Base-by-base conservation (phyloP, 805 yeast genomes). In the Kodamaea restingae region DNA sequence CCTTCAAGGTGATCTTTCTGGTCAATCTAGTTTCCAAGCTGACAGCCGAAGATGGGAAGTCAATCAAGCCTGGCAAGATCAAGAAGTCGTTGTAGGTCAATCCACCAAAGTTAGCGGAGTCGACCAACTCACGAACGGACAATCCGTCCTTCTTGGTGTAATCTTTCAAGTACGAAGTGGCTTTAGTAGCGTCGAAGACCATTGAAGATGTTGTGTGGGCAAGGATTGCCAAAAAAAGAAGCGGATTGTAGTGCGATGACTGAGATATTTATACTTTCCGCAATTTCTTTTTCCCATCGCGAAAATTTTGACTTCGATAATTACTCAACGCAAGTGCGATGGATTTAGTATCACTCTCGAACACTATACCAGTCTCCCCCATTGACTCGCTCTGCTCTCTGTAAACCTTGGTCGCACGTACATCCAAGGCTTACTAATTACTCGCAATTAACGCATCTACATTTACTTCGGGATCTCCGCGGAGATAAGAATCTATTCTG, bases 1-100 rank as follows among this genome's bases (percentile, higher is more conserved):
- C 73, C 73, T 84, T 88, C 67, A 93, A 75, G 40, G 93, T 67
- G 73, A 93, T 93, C 59, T 83, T 84, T 73, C 84, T 90, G 60
- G 98, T 91, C 66, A 93, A 74, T 65, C 78, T 84, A 48, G 96
- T 76, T 53, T 90, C 96, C 61, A 91, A 74, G 36, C 71, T 67
- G 45, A 93, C 97, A 15, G 53, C 69, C 38, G 82, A 73, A 21
- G 97, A 78, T 46, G 96, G 86, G 73, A 90, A 90, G 55, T 80
- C 75, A 58, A 91, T 86, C 72, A 88, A 87, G 48, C 98, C 97
- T 50, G 98, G 98, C 56, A 93, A 78, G 54, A 93, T 77, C 65
- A 93, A 77, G 65, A 93, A 88, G 71, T 93, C 98, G 61, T 93
- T 93, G 75, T 93, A 93, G 50, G 98, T 93, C 60, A 93, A 79